Percentiles rank a stretch among this genome's conserved stretches.
Evolutionary conservation across 1,284 basidiomycete genomes (phyloP).

Genomic region (Heterobasidion irregulare): DNA sequence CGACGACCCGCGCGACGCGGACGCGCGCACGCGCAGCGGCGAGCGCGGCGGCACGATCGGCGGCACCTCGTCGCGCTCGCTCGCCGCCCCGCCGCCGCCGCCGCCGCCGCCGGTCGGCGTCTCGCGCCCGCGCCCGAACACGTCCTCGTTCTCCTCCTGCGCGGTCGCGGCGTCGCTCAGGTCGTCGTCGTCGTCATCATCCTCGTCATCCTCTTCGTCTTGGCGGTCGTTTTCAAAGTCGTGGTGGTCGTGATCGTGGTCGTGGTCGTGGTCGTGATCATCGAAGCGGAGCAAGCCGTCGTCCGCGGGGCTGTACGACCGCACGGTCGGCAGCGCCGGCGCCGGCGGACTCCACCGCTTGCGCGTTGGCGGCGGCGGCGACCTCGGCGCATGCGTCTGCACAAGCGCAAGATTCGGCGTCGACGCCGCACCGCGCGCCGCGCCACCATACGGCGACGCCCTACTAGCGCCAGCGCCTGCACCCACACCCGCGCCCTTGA

Average conservation of each 20-base stretch:
- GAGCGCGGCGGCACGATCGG: conserved; percentile 42
- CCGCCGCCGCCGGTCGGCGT: conserved; percentile 12
- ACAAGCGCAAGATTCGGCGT: conserved; percentile 43
- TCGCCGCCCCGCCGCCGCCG: conserved; percentile 6
- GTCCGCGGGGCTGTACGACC: conserved; percentile 39
- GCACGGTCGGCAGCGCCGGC: conserved; percentile 39
- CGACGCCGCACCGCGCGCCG: conserved; percentile 37
- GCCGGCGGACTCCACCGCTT: conserved; percentile 46
- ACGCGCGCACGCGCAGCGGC: conserved; percentile 36
- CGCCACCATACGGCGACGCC: not conserved
- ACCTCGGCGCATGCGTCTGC: conserved; percentile 12
- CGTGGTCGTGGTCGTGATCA: no score
- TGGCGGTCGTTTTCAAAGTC: conserved; percentile 7
- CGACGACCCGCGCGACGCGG: conserved; percentile 23
- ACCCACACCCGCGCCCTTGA: conserved; percentile 12
- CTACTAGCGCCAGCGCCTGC: not conserved
- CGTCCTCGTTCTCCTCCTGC: not conserved
- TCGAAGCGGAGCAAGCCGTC: not conserved
- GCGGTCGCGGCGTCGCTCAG: no score
- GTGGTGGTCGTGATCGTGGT: no score
- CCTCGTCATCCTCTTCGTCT: conserved; percentile 15
- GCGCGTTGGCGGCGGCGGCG: conserved; percentile 11
- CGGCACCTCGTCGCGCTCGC: conserved; percentile 26
- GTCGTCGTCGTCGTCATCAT: conserved; percentile 1
- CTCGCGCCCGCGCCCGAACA: not conserved